Evolutionary conservation across 805 yeast genomes (phyloP), one percentile per base, ranked within the genome.

Genomic region (Candida succiphila): DNA sequence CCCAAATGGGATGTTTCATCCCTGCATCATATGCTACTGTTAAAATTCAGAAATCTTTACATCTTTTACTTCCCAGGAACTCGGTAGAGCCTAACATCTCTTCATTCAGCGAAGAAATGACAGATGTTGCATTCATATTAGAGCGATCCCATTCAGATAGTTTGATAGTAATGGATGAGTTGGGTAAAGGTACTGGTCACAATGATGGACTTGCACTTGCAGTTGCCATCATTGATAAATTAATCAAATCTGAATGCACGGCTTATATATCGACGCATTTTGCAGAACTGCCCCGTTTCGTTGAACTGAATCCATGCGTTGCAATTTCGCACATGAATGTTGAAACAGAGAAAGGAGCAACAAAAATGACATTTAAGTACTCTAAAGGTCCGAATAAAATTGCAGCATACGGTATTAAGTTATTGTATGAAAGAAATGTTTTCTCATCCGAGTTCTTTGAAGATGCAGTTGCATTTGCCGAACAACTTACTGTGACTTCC

Each of bases 191-290:
- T 22, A 51, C 75, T 2, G 61, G 69, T 26, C 48, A 59, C 7
- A 60, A 60, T 8, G 78, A 75, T 44, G 78, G 79, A 0, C 64
- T 72, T 33, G 58, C 78, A 2, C 60, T 75, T 2, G 65, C 73
- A 2, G 50, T 63, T 18, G 67, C 72, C 6, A 58, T 63, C 2
- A 46, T 61, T 17, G 71, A 69, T 37, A 49, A 51, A 30, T 39
- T 69, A 10, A 39, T 60, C 0, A 33, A 36, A 2, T 40, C 46
- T 1, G 41, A 41, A 4, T 48, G 60, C 17, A 49, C 54, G 0
- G 60, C 63, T 1, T 60, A 65, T 37, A 37, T 65, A 12, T 55
- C 70, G 3, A 67, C 75, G 0, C 75, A 69, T 51, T 68, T 66
- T 37, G 54, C 46, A 29, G 64, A 64, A 30, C 44, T 69, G 9